Evolutionary conservation across 805 yeast species (phyloP), one percentile per base, ranked within the genome.

Genomic region (Saccharomycopsis sp.): DNA sequence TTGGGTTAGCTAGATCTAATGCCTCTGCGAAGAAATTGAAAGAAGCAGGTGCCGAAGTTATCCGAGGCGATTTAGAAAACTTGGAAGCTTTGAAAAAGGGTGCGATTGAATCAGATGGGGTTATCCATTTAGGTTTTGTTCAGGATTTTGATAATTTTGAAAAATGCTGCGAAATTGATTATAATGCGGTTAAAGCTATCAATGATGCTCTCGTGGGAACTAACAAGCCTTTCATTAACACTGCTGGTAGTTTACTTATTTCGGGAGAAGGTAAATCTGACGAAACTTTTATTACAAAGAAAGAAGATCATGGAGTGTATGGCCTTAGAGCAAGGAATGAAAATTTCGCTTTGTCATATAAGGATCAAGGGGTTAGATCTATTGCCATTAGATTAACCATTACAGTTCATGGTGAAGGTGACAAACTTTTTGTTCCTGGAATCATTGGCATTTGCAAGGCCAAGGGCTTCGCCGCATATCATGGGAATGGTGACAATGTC

Each of bases 51-150:
- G 57, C 54, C 7, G 29, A 47, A 21, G 53, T 56, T 4, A 41
- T 65, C 16, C 39, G 44, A 14, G 72, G 72, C 17, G 56, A 49
- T 8, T 48, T 68, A 2, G 48, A 48, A 13, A 60, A 59, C 34
- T 24, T 56, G 2, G 67, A 64, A 0, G 31, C 53, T 2, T 53
- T 68, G 11, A 53, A 44, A 19, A 48, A 57, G 35, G 62, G 54
- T 4, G 61, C 65, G 9, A 21, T 43, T 5, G 55, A 54, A 37
- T 42, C 60, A 6, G 73, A 68, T 43, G 71, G 61, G 6, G 61
- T 63, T 11, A 39, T 65, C 14, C 71, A 67, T 43, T 46, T 64
- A 34, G 73, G 62, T 1, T 67, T 60, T 48, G 49, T 55, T 22
- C 64, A 62, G 45, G 65, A 65, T 40, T 62, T 59, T 41, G 20